These are phyloP conservation scores for Angomonas desouzai DNA, from an alignment of 208 protist species.

Conservation along the genomic window DNA sequence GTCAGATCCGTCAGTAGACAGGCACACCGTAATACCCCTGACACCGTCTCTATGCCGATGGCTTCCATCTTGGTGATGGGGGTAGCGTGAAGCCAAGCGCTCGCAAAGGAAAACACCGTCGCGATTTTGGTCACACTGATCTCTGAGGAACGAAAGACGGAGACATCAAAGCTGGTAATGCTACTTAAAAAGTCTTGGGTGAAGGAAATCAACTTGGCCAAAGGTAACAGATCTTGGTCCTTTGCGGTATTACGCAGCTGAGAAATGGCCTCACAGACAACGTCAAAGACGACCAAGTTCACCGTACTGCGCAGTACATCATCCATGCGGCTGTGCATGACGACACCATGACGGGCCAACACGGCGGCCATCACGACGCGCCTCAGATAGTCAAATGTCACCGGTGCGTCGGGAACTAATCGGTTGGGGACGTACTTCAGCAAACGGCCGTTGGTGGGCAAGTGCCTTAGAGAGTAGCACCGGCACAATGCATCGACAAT, in stretches of 20 bases:
- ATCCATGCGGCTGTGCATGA: constrained; percentile 75
- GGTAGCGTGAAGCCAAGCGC: constrained; percentile 71
- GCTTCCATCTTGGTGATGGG: constrained; percentile 70
- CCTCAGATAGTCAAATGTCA: constrained; percentile 33
- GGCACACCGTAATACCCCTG: constrained; percentile 56
- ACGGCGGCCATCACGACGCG: constrained; percentile 62
- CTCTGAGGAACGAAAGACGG: constrained; percentile 71
- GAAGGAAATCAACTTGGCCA: constrained; percentile 62
- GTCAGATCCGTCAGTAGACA: constrained; percentile 69
- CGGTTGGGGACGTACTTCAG: constrained; percentile 26
- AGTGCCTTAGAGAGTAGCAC: constrained; percentile 70
- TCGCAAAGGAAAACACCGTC: constrained; percentile 64
- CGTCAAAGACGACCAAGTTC: constrained; percentile 86
- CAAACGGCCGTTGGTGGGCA: constrained; percentile 79
- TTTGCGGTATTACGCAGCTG: constrained; percentile 46
- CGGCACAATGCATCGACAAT: constrained; percentile 54
- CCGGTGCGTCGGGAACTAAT: constrained; percentile 13
- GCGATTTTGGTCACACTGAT: constrained; percentile 60
- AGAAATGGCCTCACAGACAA: constrained; percentile 73
- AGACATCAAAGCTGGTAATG: constrained; percentile 56
- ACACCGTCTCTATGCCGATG: constrained; percentile 68
- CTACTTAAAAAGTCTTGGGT: constrained; percentile 63
- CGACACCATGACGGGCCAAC: constrained; percentile 56
- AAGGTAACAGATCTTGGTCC: constrained; percentile 43
- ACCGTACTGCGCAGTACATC: constrained; percentile 75